These are phyloP conservation scores for Domatiomyces catenatus DNA, from an alignment of 2,329 filamentous ascomycete genomes.

Conservation along the genomic window DNA sequence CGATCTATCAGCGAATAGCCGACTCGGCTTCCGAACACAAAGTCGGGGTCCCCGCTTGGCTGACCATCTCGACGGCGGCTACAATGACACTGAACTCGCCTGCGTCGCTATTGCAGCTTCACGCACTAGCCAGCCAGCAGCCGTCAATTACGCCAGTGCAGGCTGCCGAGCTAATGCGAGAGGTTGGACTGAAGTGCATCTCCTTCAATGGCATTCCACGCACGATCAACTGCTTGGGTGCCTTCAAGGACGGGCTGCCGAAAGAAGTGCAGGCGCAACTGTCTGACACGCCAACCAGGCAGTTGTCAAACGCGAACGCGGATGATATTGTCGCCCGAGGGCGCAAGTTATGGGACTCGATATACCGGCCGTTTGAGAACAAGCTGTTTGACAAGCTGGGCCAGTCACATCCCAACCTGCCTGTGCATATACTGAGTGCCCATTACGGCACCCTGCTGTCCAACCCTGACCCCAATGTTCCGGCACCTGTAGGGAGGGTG, in stretches of 20 bases:
- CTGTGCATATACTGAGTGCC: constrained; percentile 59
- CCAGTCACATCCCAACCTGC: constrained; percentile 64
- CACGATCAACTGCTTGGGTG: constrained; percentile 66
- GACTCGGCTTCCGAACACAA: constrained; percentile 46
- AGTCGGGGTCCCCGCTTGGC: constrained; percentile 49
- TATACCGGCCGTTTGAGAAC: constrained; percentile 59
- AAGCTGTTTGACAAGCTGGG: constrained; percentile 59
- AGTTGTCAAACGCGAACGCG: constrained; percentile 39
- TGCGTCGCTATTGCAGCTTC: constrained; percentile 42
- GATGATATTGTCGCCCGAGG: constrained; percentile 43
- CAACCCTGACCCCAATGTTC: constrained; percentile 42
- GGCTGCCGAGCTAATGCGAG: constrained; percentile 27
- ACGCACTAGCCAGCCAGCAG: constrained; percentile 41
- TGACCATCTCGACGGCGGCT: constrained; percentile 59
- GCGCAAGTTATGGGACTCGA: constrained; percentile 53
- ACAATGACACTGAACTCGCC: constrained; percentile 80
- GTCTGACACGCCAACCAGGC: constrained; percentile 41
- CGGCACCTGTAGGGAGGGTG: constrained; percentile 48
- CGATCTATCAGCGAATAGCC: constrained; percentile 50
- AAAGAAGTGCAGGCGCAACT: constrained; percentile 38
- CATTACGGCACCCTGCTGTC: constrained; percentile 62
- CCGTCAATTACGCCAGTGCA: constrained; percentile 19
- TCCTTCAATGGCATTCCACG: constrained; percentile 50
- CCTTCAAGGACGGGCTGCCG: constrained; percentile 51
- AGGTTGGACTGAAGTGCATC: constrained; percentile 33